A percentile compares a stretch with the other conserved stretches of the same genome.
These are phyloP conservation scores for Aureobasidium sp. DNA, from an alignment of 2,329 filamentous ascomycete species.

Conservation along the genomic window DNA sequence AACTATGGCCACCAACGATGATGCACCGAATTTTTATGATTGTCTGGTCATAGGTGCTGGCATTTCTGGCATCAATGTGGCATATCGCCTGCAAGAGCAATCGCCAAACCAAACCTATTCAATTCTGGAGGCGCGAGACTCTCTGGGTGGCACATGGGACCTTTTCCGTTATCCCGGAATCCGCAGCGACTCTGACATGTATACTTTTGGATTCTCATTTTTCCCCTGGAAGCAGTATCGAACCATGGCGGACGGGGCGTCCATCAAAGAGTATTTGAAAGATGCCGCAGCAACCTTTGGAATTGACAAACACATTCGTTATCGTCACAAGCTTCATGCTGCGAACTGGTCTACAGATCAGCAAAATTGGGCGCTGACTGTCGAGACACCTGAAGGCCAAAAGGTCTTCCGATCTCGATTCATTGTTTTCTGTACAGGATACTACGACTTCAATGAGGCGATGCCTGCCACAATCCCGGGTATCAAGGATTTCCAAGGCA, in stretches of 20 bases:
- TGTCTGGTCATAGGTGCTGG: conserved; percentile 64
- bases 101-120: conserved; percentile 53
- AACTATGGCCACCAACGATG: neutral
- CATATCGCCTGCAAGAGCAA: conserved; percentile 49
- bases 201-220: conserved; percentile 57
- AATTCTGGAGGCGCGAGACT: conserved; percentile 60
- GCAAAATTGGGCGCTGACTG: conserved; percentile 42
- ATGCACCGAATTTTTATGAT: conserved; percentile 28
- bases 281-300: conserved; percentile 38
- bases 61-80: conserved; percentile 68
- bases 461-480: conserved; percentile 58
- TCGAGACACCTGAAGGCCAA: conserved; percentile 32
- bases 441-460: conserved; percentile 65
- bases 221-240: conserved; percentile 55
- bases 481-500: conserved; percentile 57
- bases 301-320: conserved; percentile 42
- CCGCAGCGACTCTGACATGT: conserved; percentile 43
- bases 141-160: conserved; percentile 71
- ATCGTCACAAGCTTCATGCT: conserved; percentile 34
- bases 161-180: conserved; percentile 66
- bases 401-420: conserved; percentile 32
- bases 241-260: conserved; percentile 40
- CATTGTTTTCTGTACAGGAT: conserved; percentile 58
- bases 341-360: conserved; percentile 42
- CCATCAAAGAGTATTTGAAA: conserved; percentile 39